Conservation (phyloP, 2,329 filamentous ascomycete genomes). For the Nothophaeocryptopus gaeumannii region DNA sequence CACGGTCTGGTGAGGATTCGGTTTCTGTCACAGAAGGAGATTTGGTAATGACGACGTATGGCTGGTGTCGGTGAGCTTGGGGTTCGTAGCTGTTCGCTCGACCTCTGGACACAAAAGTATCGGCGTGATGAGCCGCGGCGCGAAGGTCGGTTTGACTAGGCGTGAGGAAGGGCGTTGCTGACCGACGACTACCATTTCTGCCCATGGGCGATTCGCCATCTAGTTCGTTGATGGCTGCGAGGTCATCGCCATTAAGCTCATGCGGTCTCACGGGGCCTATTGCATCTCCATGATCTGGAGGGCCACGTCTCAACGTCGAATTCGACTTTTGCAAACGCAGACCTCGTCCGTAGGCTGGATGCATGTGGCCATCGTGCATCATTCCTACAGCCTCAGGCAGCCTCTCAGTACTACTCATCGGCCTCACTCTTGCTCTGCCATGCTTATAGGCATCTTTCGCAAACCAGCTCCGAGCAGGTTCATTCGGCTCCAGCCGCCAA, state of each 20-base stretch:
- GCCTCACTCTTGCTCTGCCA: neutral
- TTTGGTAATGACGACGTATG: too few species aligned
- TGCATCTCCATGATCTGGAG: neutral
- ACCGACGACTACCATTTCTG: neutral
- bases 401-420: constrained; percentile 7
- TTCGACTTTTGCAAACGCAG: constrained; percentile 10
- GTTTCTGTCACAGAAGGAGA: too few species aligned
- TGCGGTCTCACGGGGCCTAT: neutral
- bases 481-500: constrained; percentile 3
- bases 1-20: too few species aligned
- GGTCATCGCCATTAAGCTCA: constrained; percentile 9
- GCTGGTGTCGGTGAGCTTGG: too few species aligned
- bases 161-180: too few species aligned
- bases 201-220: constrained; percentile 7
- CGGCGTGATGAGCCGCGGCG: too few species aligned
- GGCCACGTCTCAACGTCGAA: constrained; percentile 2
- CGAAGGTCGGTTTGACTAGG: too few species aligned
- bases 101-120: too few species aligned
- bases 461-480: constrained; percentile 7
- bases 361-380: constrained; percentile 1
- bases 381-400: constrained; percentile 1
- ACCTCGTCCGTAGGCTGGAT: constrained; percentile 1
- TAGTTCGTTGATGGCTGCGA: constrained; percentile 9
- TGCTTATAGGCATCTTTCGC: neutral
- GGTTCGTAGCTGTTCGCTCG: too few species aligned